phyloP scores from a whole-genome alignment of 116 monocot genomes.

The Phalaenopsis hybrid region DNA sequence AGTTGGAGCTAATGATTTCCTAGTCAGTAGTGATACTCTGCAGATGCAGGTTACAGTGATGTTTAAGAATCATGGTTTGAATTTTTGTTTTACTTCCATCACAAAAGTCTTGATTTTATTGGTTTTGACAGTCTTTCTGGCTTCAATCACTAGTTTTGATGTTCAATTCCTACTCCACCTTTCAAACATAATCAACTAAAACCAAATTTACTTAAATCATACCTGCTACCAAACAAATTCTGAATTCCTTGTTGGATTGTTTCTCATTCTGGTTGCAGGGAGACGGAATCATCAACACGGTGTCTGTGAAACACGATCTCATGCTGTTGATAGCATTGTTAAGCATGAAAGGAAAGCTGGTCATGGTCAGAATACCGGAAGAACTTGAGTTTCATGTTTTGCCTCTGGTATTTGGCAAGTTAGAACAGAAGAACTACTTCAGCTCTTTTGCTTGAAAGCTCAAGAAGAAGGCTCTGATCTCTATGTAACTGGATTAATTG shows the following conservation, averaged over 20 bases:
- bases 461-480: not conserved
- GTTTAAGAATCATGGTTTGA: not conserved
- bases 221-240: not conserved
- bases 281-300: slow-evolving; percentile 36
- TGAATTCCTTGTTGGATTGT: not conserved
- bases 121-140: no score
- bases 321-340: slow-evolving; percentile 1
- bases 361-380: slow-evolving; percentile 3
- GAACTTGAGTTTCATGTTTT: not conserved
- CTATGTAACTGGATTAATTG: not conserved
- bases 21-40: slow-evolving; percentile 17
- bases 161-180: no score
- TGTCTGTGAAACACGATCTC: slow-evolving; percentile 1
- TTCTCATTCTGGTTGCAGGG: slow-evolving; percentile 6
- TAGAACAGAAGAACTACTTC: no score
- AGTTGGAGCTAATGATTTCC: slow-evolving; percentile 24
- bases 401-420: not conserved
- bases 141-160: no score
- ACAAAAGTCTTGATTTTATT: no score
- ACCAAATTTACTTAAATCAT: no score
- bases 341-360: slow-evolving; percentile 11
- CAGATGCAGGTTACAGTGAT: slow-evolving; percentile 22
- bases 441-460: no score
- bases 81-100: no score
- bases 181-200: no score